A percentile compares a stretch with the other conserved stretches of the same genome.
Evolutionary conservation across 2,329 filamentous ascomycete genomes (phyloP).

Genomic region (Paraphaeosphaeria minitans): DNA sequence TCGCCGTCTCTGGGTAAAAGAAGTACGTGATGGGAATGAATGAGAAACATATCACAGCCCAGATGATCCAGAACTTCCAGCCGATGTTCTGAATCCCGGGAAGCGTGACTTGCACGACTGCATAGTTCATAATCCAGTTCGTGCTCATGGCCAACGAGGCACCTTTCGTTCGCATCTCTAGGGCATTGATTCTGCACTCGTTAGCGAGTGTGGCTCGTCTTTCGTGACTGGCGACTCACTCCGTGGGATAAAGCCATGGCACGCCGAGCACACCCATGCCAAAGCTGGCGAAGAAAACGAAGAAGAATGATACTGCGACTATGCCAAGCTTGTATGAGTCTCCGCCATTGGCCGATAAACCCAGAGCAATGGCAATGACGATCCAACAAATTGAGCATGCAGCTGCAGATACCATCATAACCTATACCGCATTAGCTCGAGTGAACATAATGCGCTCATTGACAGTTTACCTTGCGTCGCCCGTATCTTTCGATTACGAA

Average conservation of each 20-base stretch:
- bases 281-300: slow-evolving; percentile 43
- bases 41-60: slow-evolving; percentile 58
- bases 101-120: slow-evolving; percentile 40
- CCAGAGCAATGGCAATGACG: slow-evolving; percentile 54
- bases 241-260: slow-evolving; percentile 44
- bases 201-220: slow-evolving; percentile 1
- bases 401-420: slow-evolving; percentile 56
- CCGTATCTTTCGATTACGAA: slow-evolving; percentile 57
- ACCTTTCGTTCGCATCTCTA: slow-evolving; percentile 44
- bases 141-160: slow-evolving; percentile 41
- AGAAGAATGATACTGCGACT: slow-evolving; percentile 55
- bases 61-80: slow-evolving; percentile 62
- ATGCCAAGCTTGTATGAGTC: slow-evolving; percentile 53
- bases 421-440: slow-evolving; percentile 20
- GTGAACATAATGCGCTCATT: neutral
- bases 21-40: slow-evolving; percentile 59
- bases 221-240: slow-evolving; percentile 17
- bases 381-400: slow-evolving; percentile 58
- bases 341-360: slow-evolving; percentile 48
- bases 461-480: slow-evolving; percentile 42
- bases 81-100: slow-evolving; percentile 50
- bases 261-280: slow-evolving; percentile 43
- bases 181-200: slow-evolving; percentile 34
- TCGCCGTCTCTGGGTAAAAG: slow-evolving; percentile 59
- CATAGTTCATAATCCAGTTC: slow-evolving; percentile 44